Base-by-base conservation (phyloP, 176 grass and related monocot species). In the Thinopyrum elongatum region DNA sequence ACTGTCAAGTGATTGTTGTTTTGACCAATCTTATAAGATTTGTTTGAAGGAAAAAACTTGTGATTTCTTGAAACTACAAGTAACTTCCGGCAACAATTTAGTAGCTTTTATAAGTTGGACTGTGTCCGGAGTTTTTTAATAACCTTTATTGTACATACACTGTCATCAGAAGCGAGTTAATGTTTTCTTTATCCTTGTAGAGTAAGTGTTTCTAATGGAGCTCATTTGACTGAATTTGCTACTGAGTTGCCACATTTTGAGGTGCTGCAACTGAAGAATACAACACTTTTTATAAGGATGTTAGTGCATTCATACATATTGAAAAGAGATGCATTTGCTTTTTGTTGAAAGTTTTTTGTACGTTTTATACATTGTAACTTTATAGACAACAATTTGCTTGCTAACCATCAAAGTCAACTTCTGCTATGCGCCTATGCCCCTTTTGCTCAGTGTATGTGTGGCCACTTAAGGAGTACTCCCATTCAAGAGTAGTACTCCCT, bases 221-320 rank as follows among this genome's bases (percentile, higher is more conserved):
- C 86, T 82, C 80, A 83, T 81, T 87, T 91, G 74, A 84, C 78
- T 90, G 90, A 91, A 78, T 79, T 90, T 84, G 70, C 79, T 73
- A 51, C 81, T 38, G 46, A 49, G 46, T 49, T 49, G 14, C 82
- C 78, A 53, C 81, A 84, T 86, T 88, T 91, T 58, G 64, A 90
- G 55, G 82, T 71, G 13, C 21, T 59, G 65, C 90, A 85, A 16
- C 65, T 87, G 64, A 89, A 77, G 81, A 89, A 82, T 84, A 85
- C 81, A 74, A 16, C 68, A 85, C 47, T 89, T 89, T 82, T 46
- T 14, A 3, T 14, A 46, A 46, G 42, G 58, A 91, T 71, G 61
- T 71, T 51, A 80, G 47, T 72, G 19, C 70, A 85, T 59, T 83
- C 74, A 46, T 46, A 84, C 61, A 63, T 77, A 35, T 39, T 83